phyloP scores from a whole-genome alignment of 306 rosid genomes.

The Inga leiocalycina region DNA sequence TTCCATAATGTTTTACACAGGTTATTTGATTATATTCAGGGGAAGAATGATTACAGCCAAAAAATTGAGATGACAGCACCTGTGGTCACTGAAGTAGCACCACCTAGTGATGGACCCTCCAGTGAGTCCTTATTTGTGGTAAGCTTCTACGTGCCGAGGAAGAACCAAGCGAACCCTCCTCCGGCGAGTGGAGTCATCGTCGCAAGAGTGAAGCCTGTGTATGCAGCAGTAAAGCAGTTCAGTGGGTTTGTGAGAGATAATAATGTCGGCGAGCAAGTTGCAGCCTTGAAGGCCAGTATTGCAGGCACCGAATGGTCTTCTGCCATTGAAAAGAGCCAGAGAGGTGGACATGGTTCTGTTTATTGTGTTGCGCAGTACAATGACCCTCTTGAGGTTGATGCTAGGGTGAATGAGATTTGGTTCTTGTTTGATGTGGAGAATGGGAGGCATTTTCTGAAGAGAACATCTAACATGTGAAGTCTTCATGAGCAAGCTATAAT shows the following conservation, averaged over 20 bases:
- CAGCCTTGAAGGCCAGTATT: slow-evolving; percentile 63
- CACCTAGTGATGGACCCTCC: slow-evolving; percentile 69
- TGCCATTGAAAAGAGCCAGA: slow-evolving; percentile 56
- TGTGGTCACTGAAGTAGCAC: slow-evolving; percentile 60
- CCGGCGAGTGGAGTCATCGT: slow-evolving; percentile 65
- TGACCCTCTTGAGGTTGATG: slow-evolving; percentile 63
- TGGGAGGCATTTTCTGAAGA: background rate
- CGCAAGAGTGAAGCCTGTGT: slow-evolving; percentile 59
- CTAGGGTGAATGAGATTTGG: slow-evolving; percentile 72
- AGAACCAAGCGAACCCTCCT: slow-evolving; percentile 78
- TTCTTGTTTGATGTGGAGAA: slow-evolving; percentile 39
- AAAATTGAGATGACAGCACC: slow-evolving; percentile 91
- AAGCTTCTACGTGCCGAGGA: slow-evolving; percentile 75
- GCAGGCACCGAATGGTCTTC: slow-evolving; percentile 65
- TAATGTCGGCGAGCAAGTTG: slow-evolving; percentile 58
- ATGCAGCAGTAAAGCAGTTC: slow-evolving; percentile 71
- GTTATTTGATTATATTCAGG: slow-evolving; percentile 79
- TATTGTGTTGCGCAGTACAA: slow-evolving; percentile 83
- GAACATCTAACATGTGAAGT: background rate
- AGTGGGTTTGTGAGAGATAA: slow-evolving; percentile 63
- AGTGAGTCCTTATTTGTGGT: slow-evolving; percentile 73
- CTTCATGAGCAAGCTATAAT: background rate
- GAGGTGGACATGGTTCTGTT: slow-evolving; percentile 43
- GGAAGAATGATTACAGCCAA: slow-evolving; percentile 62
- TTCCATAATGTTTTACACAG: slow-evolving; percentile 36